phyloP scores from a whole-genome alignment of 2,329 filamentous ascomycete species.

The Xylaria sp. region DNA sequence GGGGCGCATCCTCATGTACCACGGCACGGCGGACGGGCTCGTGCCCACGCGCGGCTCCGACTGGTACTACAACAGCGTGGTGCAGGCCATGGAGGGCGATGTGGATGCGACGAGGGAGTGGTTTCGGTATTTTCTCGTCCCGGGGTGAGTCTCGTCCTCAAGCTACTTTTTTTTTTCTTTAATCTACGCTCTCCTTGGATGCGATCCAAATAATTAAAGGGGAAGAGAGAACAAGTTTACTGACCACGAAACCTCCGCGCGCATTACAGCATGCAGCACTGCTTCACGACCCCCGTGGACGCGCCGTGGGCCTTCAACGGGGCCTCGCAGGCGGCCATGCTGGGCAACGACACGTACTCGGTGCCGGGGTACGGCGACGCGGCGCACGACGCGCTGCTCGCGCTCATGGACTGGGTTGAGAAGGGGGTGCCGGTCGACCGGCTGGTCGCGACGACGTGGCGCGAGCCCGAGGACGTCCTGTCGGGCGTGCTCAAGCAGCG shows the following conservation, averaged over 20 bases:
- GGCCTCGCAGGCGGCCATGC: conserved; percentile 31
- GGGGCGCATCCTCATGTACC: conserved; percentile 50
- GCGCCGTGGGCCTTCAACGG: conserved; percentile 47
- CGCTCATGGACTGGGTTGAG: conserved; percentile 44
- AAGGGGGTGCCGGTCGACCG: conserved; percentile 36
- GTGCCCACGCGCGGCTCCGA: conserved; percentile 42
- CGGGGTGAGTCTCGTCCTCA: conserved; percentile 45
- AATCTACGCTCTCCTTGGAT: no score
- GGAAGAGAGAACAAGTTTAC: conserved; percentile 23
- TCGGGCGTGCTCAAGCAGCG: conserved; percentile 48
- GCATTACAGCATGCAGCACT: conserved; percentile 46
- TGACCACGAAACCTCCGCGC: not conserved
- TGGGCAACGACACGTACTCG: conserved; percentile 38
- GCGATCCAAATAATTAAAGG: no score
- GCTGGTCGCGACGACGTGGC: conserved; percentile 42
- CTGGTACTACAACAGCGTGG: conserved; percentile 40
- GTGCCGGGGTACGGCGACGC: conserved; percentile 42
- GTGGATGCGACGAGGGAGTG: conserved; percentile 46
- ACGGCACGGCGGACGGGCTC: conserved; percentile 46
- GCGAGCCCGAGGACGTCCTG: conserved; percentile 25
- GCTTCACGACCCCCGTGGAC: conserved; percentile 39
- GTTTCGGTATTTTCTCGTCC: conserved; percentile 56
- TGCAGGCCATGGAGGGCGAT: conserved; percentile 33
- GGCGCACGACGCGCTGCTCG: conserved; percentile 42
- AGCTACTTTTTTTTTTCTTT: no score